phyloP scores from a whole-genome alignment of 2,329 filamentous ascomycete species.

The Geosmithia putterillii region DNA sequence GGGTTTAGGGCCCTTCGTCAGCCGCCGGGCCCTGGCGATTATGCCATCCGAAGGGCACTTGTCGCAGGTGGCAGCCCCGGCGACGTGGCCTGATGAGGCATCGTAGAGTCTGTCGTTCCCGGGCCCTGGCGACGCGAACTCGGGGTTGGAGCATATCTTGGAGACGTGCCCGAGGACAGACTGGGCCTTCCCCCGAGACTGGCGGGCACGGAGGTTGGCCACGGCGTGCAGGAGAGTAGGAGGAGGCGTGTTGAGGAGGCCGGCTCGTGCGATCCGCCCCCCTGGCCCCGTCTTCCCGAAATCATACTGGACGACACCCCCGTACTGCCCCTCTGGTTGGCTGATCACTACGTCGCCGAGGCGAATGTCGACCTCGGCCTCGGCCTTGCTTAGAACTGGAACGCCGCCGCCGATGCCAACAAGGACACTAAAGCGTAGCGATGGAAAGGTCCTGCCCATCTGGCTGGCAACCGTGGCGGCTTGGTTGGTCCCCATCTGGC shows the following conservation, averaged over 20 bases:
- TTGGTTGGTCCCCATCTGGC: conserved; percentile 14
- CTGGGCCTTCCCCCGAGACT: not conserved
- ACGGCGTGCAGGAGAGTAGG: not conserved
- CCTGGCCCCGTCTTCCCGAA: not conserved
- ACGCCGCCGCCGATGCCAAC: conserved; percentile 10
- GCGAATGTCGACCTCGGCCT: conserved; percentile 3
- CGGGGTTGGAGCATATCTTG: too few relatives aligned
- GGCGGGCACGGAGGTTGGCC: not conserved
- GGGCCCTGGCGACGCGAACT: too few relatives aligned
- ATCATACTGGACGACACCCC: conserved; percentile 6
- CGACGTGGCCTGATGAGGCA: too few relatives aligned
- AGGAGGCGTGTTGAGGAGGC: not conserved
- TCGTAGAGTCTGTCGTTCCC: too few relatives aligned
- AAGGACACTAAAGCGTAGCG: conserved; percentile 8
- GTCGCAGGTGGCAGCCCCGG: too few relatives aligned
- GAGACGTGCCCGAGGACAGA: too few relatives aligned
- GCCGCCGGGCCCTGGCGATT: too few relatives aligned
- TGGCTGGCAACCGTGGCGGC: conserved; percentile 15
- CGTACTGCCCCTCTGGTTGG: conserved; percentile 4
- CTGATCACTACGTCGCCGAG: conserved; percentile 11
- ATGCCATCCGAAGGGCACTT: too few relatives aligned
- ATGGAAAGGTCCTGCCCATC: conserved; percentile 18
- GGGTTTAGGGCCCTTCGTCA: not conserved
- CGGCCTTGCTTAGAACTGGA: conserved; percentile 3
- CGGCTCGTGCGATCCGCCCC: conserved; percentile 2